Conservation (phyloP, 345 rosid genomes). For the Firmiana major region DNA sequence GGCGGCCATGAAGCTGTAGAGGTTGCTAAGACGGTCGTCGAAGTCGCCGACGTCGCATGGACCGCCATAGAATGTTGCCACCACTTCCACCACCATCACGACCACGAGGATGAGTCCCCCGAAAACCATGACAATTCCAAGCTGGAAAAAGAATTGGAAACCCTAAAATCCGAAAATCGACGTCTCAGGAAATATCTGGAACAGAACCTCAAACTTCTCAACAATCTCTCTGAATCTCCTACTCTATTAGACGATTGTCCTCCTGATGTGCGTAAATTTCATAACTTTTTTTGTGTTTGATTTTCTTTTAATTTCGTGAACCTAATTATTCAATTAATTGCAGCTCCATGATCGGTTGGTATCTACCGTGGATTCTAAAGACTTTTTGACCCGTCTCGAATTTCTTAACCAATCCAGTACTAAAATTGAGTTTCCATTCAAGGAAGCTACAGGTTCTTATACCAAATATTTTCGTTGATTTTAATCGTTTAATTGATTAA, state of each 20-base stretch:
- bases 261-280: constrained; percentile 52
- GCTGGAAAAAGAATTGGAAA: constrained; percentile 38
- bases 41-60: constrained; percentile 97
- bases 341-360: constrained; percentile 63
- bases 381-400: constrained; percentile 60
- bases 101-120: constrained; percentile 7
- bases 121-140: constrained; percentile 7
- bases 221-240: constrained; percentile 66
- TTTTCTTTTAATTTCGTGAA: neutral
- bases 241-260: constrained; percentile 60
- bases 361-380: constrained; percentile 63
- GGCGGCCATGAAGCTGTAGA: constrained; percentile 62
- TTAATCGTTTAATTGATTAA: neutral
- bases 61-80: constrained; percentile 64
- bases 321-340: neutral
- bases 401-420: constrained; percentile 41
- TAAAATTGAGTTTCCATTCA: constrained; percentile 64
- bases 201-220: constrained; percentile 68
- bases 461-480: neutral
- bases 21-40: constrained; percentile 88
- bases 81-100: constrained; percentile 39
- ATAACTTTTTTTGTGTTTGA: neutral
- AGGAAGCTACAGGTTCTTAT: constrained; percentile 71
- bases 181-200: constrained; percentile 58
- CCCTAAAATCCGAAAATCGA: constrained; percentile 57